Base-by-base conservation (phyloP, 2,329 filamentous ascomycete genomes). In the Calycina herbarum region DNA sequence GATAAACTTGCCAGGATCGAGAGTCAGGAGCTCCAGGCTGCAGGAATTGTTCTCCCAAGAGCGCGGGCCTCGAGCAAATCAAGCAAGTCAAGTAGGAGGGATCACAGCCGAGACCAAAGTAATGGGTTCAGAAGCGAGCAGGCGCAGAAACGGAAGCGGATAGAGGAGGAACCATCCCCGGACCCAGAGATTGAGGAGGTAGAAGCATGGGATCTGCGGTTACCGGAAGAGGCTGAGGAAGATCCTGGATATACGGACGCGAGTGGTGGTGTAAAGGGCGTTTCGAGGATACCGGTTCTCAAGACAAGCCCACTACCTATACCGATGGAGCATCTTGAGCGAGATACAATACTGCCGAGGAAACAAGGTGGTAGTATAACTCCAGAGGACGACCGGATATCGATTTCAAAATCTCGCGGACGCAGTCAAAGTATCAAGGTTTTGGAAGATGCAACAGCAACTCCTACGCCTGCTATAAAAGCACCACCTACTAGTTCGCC, bases 221-320 rank as follows among this genome's bases (percentile, higher is more conserved):
- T 86, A 24, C 90, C 91, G 1, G 91, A 94, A 71, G 93, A 97
- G 75, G 90, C 92, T 67, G 88, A 89, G 57, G 81, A 86, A 72
- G 82, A 85, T 76, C 78, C 85, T 74, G 74, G 78, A 62, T 87
- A 86, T 69, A 85, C 82, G 73, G 77, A 82, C 71, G 77, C 79
- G 74, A 85, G 78, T 78, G 85, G 72, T 70, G 80, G 76, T 69
- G 83, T 76, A 73, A 90, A 84, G 79, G 85, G 82, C 80, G 86
- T 79, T 80, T 97, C 94, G 57, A 88, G 92, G 63, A 97, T 99
- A 75, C 95, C 95, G 0, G 84, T 98, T 45, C 88, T 93, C 35
- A 94, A 92, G 73, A 81, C 85, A 15, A 97, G 92, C 75, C 90
- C 91, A 1, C 85, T 87, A 24, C 93, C 93, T 11, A 89, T 96